A percentile compares a stretch with the other conserved stretches of the same genome.
Evolutionary conservation across 1,139 yeast species (phyloP).

Genomic region (Debaryomyces coudertii): DNA sequence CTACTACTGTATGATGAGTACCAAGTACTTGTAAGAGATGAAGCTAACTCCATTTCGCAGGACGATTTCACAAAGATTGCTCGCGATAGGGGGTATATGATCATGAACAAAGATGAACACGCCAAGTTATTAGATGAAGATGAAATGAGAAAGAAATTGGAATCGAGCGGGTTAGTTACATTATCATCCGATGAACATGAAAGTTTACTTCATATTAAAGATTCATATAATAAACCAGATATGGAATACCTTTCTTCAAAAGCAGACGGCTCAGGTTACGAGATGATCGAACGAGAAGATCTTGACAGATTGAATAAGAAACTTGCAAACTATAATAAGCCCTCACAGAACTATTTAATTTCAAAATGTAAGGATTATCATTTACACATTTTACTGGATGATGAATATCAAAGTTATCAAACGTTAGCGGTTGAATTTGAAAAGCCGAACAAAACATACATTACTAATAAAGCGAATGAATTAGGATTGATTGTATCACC

Average conservation of each 20-base stretch:
- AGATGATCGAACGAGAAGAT: conserved; percentile 23
- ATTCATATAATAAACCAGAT: conserved; percentile 13
- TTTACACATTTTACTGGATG: conserved; percentile 29
- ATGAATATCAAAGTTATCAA: conserved; percentile 26
- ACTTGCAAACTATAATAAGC: conserved; percentile 20
- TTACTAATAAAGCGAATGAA: conserved; percentile 23
- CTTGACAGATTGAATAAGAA: conserved; percentile 22
- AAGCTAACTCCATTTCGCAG: conserved; percentile 25
- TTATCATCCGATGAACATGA: conserved; percentile 25
- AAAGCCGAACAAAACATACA: conserved; percentile 24
- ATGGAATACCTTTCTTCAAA: conserved; percentile 13
- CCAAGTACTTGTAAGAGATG: conserved; percentile 33
- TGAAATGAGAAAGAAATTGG: conserved; percentile 37
- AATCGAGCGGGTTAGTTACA: conserved; percentile 38
- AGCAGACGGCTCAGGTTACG: conserved; percentile 19
- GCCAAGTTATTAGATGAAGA: conserved; percentile 34
- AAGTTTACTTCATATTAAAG: conserved; percentile 7
- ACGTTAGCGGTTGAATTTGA: conserved; percentile 31
- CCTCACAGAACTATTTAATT: conserved; percentile 33
- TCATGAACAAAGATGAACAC: conserved; percentile 32
- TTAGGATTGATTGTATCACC: conserved; percentile 32
- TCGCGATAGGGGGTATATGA: conserved; percentile 31
- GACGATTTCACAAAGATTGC: conserved; percentile 28
- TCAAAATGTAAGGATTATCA: conserved; percentile 29
- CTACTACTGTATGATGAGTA: conserved; percentile 53